phyloP scores from a whole-genome alignment of 2,329 filamentous ascomycete species.

The Xylariales sp. region DNA sequence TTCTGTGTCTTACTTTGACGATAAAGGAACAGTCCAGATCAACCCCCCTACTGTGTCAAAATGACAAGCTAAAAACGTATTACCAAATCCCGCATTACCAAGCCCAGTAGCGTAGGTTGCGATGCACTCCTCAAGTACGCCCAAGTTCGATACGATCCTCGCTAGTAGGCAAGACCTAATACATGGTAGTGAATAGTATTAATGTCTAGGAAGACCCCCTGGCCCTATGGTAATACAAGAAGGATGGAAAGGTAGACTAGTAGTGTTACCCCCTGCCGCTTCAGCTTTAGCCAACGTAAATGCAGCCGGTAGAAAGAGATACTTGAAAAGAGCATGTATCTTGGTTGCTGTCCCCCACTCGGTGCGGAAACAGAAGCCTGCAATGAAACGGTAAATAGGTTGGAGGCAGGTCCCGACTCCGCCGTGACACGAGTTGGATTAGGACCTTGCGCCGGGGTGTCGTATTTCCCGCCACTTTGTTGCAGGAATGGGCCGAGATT shows the following conservation, averaged over 20 bases:
- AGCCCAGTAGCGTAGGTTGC: not conserved
- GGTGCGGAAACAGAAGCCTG: not conserved
- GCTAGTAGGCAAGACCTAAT: not conserved
- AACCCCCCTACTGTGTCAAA: not conserved
- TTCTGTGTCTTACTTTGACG: not conserved
- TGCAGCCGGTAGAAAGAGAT: not conserved
- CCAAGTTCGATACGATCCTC: not conserved
- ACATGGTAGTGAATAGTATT: not conserved
- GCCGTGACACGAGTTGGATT: not conserved
- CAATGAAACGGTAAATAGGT: conserved; percentile 2
- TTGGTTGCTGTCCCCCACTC: conserved; percentile 4
- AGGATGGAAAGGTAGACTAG: not conserved
- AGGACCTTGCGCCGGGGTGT: not conserved
- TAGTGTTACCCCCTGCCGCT: not conserved
- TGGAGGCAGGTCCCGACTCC: conserved; percentile 13
- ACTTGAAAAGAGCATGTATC: not conserved
- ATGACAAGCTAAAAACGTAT: not conserved
- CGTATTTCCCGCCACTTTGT: not conserved
- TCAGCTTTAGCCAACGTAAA: not conserved
- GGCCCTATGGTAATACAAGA: conserved; percentile 1
- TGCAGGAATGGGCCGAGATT: conserved; percentile 15
- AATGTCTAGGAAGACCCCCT: not conserved
- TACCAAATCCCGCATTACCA: not conserved
- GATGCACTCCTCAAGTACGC: no score
- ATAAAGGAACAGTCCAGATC: not conserved